phyloP scores from a whole-genome alignment of 495 filamentous ascomycete species.

The Penicillium steckii region DNA sequence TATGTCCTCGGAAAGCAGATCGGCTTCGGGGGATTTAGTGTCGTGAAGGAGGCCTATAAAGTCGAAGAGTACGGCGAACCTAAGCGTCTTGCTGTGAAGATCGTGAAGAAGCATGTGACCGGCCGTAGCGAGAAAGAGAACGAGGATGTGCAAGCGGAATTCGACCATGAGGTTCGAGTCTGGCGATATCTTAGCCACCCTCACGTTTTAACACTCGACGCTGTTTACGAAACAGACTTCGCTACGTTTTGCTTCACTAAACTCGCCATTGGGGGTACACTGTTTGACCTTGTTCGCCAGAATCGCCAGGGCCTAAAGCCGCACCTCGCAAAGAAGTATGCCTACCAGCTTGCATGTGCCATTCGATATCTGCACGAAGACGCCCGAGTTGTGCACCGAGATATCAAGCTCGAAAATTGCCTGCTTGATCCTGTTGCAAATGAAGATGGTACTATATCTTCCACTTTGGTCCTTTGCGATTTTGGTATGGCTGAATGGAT shows the following conservation, averaged over 20 bases:
- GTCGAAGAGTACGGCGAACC: conserved; percentile 56
- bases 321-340: conserved; percentile 58
- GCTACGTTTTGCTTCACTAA: conserved; percentile 76
- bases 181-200: conserved; percentile 70
- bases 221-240: conserved; percentile 67
- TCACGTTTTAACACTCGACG: conserved; percentile 63
- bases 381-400: conserved; percentile 66
- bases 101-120: conserved; percentile 62
- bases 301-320: conserved; percentile 56
- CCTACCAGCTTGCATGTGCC: conserved; percentile 66
- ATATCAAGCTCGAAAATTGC: conserved; percentile 79
- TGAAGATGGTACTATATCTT: conserved; percentile 44
- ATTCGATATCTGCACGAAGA: conserved; percentile 75
- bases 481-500: conserved; percentile 78
- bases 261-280: conserved; percentile 63
- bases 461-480: conserved; percentile 66
- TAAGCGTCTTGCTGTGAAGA: conserved; percentile 63
- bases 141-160: conserved; percentile 67
- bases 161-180: conserved; percentile 70
- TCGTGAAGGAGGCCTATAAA: conserved; percentile 69
- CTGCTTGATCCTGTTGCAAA: conserved; percentile 57
- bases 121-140: conserved; percentile 61
- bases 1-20: conserved; percentile 74
- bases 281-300: conserved; percentile 66
- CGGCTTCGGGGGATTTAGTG: conserved; percentile 68